Conservation (phyloP, 2,329 filamentous ascomycete species). For the Fusarium tjaetaba region DNA sequence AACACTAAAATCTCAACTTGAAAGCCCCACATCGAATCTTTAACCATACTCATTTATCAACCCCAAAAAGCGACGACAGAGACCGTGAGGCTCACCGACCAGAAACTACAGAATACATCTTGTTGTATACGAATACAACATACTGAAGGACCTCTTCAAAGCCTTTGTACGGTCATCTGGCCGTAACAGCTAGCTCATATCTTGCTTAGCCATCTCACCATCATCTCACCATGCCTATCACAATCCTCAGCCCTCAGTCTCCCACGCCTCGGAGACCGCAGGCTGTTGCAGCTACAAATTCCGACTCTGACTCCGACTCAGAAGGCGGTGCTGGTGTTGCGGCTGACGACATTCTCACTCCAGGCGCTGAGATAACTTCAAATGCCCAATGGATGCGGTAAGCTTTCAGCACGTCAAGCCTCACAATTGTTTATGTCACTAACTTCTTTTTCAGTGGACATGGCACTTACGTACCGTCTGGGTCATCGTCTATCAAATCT, state of each 20-base stretch:
- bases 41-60: constrained; percentile 35
- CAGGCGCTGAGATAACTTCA: constrained; percentile 86
- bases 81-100: neutral
- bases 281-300: constrained; percentile 37
- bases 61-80: constrained; percentile 2
- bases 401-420: constrained; percentile 30
- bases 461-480: constrained; percentile 80
- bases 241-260: constrained; percentile 56
- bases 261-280: constrained; percentile 39
- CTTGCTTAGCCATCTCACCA: constrained; percentile 11
- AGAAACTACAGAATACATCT: neutral
- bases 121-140: neutral
- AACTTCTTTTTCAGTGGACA: constrained; percentile 72
- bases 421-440: constrained; percentile 5
- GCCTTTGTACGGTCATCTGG: neutral
- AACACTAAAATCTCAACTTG: constrained; percentile 43
- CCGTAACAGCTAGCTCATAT: neutral
- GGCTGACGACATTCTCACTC: constrained; percentile 76
- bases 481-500: constrained; percentile 77
- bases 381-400: constrained; percentile 97
- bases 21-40: constrained; percentile 45
- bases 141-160: neutral
- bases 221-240: constrained; percentile 57
- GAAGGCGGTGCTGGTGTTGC: constrained; percentile 58
- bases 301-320: constrained; percentile 57